phyloP scores from a whole-genome alignment of 2,329 filamentous ascomycete genomes.

The Fusarium falciforme region DNA sequence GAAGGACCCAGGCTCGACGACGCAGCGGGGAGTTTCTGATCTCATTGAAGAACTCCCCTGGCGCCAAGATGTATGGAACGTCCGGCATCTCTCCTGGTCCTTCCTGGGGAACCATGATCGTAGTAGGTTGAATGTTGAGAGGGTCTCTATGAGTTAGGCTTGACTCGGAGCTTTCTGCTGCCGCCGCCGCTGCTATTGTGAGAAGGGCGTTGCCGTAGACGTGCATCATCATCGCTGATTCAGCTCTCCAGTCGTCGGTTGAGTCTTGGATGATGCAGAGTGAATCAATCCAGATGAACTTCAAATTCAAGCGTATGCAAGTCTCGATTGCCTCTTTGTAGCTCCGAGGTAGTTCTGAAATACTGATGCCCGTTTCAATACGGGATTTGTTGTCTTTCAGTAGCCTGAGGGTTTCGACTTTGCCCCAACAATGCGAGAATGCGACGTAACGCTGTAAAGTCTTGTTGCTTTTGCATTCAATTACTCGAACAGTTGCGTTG shows the following conservation, averaged over 20 bases:
- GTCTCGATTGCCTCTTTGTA: conserved; percentile 2
- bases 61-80: background rate
- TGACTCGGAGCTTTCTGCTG: background rate
- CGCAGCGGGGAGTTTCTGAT: background rate
- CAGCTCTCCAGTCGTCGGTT: background rate
- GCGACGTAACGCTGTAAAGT: background rate
- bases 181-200: background rate
- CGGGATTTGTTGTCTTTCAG: background rate
- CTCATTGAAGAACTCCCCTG: background rate
- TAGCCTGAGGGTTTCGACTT: conserved; percentile 1
- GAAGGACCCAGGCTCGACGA: conserved; percentile 6
- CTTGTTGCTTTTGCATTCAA: background rate
- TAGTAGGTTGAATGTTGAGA: background rate
- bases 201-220: background rate
- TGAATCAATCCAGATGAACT: background rate
- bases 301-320: background rate
- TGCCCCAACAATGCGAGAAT: conserved; percentile 13
- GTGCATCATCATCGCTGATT: conserved; percentile 2
- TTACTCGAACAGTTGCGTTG: background rate
- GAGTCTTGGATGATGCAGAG: background rate
- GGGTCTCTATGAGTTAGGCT: background rate
- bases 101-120: background rate
- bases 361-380: background rate
- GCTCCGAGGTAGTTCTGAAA: conserved; percentile 1
- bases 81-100: background rate